Base-by-base conservation (phyloP, 805 yeast genomes). In the Ogataea saltuana region DNA sequence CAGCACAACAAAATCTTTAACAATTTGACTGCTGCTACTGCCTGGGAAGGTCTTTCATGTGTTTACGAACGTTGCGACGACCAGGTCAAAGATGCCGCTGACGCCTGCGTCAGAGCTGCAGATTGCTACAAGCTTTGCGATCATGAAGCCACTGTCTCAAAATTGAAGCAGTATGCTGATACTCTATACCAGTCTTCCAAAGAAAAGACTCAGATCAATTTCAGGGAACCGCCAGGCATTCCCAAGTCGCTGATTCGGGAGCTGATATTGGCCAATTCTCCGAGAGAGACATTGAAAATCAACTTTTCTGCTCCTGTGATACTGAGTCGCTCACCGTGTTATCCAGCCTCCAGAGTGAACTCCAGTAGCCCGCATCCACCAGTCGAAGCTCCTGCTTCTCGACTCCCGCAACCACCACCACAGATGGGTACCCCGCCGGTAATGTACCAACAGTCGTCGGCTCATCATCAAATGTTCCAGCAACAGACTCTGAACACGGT, bases 31-130 rank as follows among this genome's bases (percentile, higher is more conserved):
- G 67, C 75, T 4, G 84, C 81, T 2, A 67, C 78, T 11, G 83
- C 84, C 1, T 80, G 85, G 85, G 83, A 79, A 53, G 85, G 85
- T 1, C 58, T 80, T 32, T 68, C 77, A 27, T 76, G 81, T 58
- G 84, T 80, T 6, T 80, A 80, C 55, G 84, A 79, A 51, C 65
- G 83, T 15, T 79, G 84, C 54, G 83, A 78, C 45, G 80, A 76
- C 51, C 85, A 80, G 54, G 63, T 72, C 17, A 62, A 67, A 47
- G 85, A 80, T 58, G 83, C 84, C 0, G 71, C 80, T 0, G 83
- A 78, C 57, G 83, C 85, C 4, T 76, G 81, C 46, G 44, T 61
- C 9, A 61, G 83, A 33, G 76, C 83, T 1, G 72, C 79, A 1
- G 55, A 65, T 13, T 76, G 80, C 52, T 77, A 70, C 55, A 67